Percentiles rank a stretch among this genome's conserved stretches.
Conservation (phyloP, 2,329 filamentous ascomycete genomes). For the Hansfordia pulvinata region DNA sequence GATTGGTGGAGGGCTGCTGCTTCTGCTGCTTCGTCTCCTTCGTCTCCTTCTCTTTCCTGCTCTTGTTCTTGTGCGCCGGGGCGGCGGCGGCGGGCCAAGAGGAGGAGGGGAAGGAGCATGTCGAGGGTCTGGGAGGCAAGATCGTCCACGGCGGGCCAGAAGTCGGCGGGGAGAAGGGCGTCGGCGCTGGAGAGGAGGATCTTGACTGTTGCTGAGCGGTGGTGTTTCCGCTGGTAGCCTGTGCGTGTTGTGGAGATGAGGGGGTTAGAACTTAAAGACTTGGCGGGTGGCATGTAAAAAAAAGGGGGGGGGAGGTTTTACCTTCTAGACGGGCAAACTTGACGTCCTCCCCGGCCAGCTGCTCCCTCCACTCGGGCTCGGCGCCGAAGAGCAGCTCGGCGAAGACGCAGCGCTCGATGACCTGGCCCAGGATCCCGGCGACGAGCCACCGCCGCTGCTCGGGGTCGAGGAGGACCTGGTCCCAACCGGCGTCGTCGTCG, state of each 20-base stretch:
- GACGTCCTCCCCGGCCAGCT: slow-evolving; percentile 17
- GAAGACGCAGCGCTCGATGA: slow-evolving; percentile 24
- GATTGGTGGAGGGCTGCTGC: slow-evolving; percentile 12
- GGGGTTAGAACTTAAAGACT: slow-evolving; percentile 1
- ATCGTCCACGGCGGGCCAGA: slow-evolving; percentile 23
- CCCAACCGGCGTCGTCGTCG: slow-evolving; percentile 23
- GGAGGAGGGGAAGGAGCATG: slow-evolving; percentile 22
- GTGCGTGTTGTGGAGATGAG: neutral
- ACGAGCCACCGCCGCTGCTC: slow-evolving; percentile 19
- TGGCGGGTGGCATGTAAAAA: neutral
- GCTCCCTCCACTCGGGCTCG: slow-evolving; percentile 7
- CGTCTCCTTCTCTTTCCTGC: too few species aligned
- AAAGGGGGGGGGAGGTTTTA: slow-evolving; percentile 6
- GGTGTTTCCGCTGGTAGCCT: slow-evolving; percentile 22
- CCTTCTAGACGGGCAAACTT: slow-evolving; percentile 18
- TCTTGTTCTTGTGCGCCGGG: too few species aligned
- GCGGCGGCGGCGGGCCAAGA: slow-evolving; percentile 9
- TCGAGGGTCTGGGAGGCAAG: slow-evolving; percentile 16
- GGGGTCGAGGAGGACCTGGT: slow-evolving; percentile 15
- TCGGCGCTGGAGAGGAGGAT: slow-evolving; percentile 9
- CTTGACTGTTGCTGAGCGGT: slow-evolving; percentile 16
- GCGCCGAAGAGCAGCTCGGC: slow-evolving; percentile 25
- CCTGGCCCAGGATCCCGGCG: slow-evolving; percentile 20
- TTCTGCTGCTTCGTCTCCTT: too few species aligned
- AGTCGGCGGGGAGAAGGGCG: slow-evolving; percentile 14